Base-by-base conservation (phyloP, 495 filamentous ascomycete genomes). In the Penicillium malachiteum region DNA sequence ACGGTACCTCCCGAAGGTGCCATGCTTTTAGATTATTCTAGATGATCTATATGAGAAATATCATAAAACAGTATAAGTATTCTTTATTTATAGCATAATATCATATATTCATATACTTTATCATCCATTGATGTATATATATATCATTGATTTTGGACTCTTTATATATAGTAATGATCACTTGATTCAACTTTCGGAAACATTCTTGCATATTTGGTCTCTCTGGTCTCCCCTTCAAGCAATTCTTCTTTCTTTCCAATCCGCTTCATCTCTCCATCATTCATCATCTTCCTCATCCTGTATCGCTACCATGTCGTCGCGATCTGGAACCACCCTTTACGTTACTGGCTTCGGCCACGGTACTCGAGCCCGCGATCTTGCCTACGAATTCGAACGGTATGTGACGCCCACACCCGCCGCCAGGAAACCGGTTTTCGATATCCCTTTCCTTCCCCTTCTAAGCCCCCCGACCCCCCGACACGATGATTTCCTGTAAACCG, bases 351-450 rank as follows among this genome's bases (percentile, higher is more conserved):
- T 99, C 76, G 94, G 93, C 80, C 93, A 96, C 74, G 95, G 94
- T 68, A 99, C 94, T 72, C 92, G 94, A 80, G 94, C 94, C 71
- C 91, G 95, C 84, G 94, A 99, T 79, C 91, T 99, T 75, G 94
- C 94, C 80, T 97, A 96, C 89, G 94, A 99, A 84, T 97, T 97
- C 89, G 92, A 96, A 89, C 90, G 93, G 95, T 98, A 95, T 82
- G 89, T 92, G 63, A 69, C 78, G 82, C 81, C 77, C 70, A 71
- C 71, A 72, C 56, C 63, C 71, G 35, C 64, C 68, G 62, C 68
- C 60, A 67, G 66, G 59, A 65, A 64, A 60, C 60, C 68, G 65
- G 56, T 59, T 53, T 57, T 48, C 52, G 61, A 52, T 48, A 45
- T 35, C 54, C 45, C 21, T 40, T 50, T 55, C 50, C 14, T 47